These are phyloP conservation scores for Pezicula radicicola DNA, from an alignment of 2,329 filamentous ascomycete genomes.

Conservation along the genomic window DNA sequence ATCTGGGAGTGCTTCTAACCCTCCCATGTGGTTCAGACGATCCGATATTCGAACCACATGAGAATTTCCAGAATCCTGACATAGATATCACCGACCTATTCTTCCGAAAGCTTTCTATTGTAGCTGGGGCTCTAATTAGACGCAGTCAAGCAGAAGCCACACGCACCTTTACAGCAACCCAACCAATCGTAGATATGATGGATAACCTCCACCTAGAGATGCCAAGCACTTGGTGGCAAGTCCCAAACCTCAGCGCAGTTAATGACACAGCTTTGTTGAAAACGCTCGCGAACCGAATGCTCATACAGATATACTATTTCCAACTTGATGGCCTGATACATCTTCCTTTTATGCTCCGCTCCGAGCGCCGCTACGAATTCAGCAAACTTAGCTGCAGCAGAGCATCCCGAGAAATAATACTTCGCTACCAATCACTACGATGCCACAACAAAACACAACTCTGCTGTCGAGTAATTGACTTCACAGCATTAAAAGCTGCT, in stretches of 20 bases:
- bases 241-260: not conserved
- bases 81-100: no score
- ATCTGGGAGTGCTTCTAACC: not conserved
- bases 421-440: constrained; percentile 21
- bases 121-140: not conserved
- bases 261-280: not conserved
- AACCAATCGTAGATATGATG: not conserved
- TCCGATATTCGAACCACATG: no score
- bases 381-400: constrained; percentile 27
- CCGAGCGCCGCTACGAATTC: constrained; percentile 27
- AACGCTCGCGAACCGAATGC: constrained; percentile 17
- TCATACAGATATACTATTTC: constrained; percentile 26
- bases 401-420: constrained; percentile 24
- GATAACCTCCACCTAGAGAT: not conserved
- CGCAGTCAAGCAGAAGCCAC: not conserved
- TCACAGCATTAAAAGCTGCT: constrained; percentile 23
- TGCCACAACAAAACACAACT: constrained; percentile 8
- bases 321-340: constrained; percentile 25
- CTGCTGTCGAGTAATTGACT: constrained; percentile 28
- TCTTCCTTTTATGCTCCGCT: constrained; percentile 29
- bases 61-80: no score
- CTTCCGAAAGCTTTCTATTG: no score
- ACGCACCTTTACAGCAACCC: not conserved
- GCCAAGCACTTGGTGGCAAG: not conserved
- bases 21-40: not conserved